Conservation (phyloP, 2,329 filamentous ascomycete species). For the Alternaria dauci region DNA sequence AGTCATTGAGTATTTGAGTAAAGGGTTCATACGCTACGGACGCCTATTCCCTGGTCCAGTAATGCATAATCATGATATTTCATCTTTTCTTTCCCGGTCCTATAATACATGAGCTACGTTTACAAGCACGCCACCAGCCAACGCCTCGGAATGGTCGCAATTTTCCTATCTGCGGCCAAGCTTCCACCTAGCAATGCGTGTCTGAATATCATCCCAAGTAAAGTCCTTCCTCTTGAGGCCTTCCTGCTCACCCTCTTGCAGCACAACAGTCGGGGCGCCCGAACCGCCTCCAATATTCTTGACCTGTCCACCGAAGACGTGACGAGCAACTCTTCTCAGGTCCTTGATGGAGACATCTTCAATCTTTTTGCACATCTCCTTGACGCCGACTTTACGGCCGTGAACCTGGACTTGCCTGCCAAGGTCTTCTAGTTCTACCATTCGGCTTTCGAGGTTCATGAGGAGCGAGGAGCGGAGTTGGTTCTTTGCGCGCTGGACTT, state of each 20-base stretch:
- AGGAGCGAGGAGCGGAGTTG: slow-evolving; percentile 88
- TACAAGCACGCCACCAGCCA: not conserved
- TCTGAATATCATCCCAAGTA: slow-evolving; percentile 89
- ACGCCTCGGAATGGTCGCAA: not conserved
- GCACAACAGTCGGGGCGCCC: slow-evolving; percentile 89
- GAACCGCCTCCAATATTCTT: slow-evolving; percentile 78
- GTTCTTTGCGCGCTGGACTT: slow-evolving; percentile 95
- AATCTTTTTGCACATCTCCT: slow-evolving; percentile 91
- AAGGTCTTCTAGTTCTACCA: slow-evolving; percentile 97
- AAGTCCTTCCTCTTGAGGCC: slow-evolving; percentile 73
- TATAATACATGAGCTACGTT: not conserved
- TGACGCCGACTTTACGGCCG: slow-evolving; percentile 87
- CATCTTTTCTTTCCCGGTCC: not conserved
- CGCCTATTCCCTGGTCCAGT: not conserved
- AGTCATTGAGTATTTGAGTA: not conserved
- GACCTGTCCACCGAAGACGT: slow-evolving; percentile 80
- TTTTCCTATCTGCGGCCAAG: slow-evolving; percentile 67
- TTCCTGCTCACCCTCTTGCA: slow-evolving; percentile 87
- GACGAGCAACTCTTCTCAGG: slow-evolving; percentile 78
- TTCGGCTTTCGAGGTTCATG: slow-evolving; percentile 97
- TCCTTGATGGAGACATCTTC: slow-evolving; percentile 82
- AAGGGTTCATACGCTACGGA: not conserved
- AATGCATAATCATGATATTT: not conserved
- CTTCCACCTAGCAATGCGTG: slow-evolving; percentile 83
- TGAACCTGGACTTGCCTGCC: slow-evolving; percentile 97